These are phyloP conservation scores for Gossypium arboreum DNA, from an alignment of 345 rosid species.

Conservation along the genomic window DNA sequence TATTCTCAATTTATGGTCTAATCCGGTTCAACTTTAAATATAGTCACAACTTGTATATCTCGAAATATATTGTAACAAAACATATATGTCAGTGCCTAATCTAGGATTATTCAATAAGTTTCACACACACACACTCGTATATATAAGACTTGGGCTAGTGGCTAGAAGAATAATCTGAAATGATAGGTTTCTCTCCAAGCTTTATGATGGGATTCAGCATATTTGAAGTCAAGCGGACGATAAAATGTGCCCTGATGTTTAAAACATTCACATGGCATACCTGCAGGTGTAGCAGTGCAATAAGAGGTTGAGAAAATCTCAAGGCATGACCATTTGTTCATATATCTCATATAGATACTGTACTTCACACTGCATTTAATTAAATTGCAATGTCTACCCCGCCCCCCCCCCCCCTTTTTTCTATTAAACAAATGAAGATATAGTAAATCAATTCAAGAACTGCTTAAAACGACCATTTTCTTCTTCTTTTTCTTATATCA, in stretches of 20 bases:
- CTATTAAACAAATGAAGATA: conserved; percentile 25
- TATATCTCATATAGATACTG: conserved; percentile 13
- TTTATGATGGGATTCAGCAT: too few species aligned
- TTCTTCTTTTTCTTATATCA: background rate
- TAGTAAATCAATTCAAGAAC: conserved; percentile 18
- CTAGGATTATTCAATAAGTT: background rate
- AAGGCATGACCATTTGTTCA: background rate
- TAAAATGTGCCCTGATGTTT: background rate
- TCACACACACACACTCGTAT: background rate
- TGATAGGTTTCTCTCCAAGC: background rate
- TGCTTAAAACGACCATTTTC: conserved; percentile 8
- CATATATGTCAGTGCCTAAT: background rate
- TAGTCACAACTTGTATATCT: too few species aligned
- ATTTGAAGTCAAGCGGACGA: too few species aligned
- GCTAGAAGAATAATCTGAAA: background rate
- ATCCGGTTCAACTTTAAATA: too few species aligned
- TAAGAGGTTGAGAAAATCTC: background rate
- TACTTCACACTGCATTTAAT: background rate
- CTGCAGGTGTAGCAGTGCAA: background rate
- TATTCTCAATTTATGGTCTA: too few species aligned
- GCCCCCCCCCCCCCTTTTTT: background rate
- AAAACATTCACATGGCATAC: conserved; percentile 15
- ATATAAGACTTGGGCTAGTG: background rate
- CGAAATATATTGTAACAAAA: too few species aligned
- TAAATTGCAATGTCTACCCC: background rate